Evolutionary conservation across 2,329 filamentous ascomycete species (phyloP).

Genomic region (Paraphoma sp.): DNA sequence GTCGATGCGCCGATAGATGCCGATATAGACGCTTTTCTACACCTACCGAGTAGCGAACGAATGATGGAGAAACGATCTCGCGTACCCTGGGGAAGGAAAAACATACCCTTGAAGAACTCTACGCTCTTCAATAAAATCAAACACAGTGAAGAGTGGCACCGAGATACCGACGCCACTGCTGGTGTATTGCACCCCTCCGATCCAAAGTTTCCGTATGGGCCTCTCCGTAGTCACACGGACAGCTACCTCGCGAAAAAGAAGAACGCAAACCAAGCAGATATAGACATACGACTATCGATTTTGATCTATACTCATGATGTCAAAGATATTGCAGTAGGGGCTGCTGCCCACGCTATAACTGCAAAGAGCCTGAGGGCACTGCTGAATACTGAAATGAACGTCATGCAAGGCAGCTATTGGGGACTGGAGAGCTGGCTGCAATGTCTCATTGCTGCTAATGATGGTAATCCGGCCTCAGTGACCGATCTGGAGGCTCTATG

Average conservation of each 20-base stretch:
- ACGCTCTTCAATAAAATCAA: constrained; percentile 31
- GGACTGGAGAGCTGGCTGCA: constrained; percentile 37
- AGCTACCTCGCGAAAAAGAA: constrained; percentile 41
- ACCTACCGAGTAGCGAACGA: constrained; percentile 8
- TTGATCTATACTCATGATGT: constrained; percentile 27
- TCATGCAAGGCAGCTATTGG: constrained; percentile 35
- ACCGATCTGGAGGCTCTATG: constrained; percentile 36
- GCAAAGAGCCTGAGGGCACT: constrained; percentile 26
- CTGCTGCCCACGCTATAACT: constrained; percentile 38
- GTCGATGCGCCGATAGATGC: too few relatives aligned
- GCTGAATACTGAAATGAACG: constrained; percentile 31
- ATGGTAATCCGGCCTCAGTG: constrained; percentile 27
- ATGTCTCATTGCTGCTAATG: constrained; percentile 37
- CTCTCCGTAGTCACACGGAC: constrained; percentile 32
- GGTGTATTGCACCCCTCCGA: constrained; percentile 32
- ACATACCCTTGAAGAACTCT: constrained; percentile 16
- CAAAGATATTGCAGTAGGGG: constrained; percentile 39
- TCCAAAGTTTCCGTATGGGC: constrained; percentile 28
- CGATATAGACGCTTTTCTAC: constrained; percentile 4
- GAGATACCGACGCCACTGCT: constrained; percentile 30
- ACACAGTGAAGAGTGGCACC: constrained; percentile 39
- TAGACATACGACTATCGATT: constrained; percentile 25
- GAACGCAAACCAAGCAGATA: constrained; percentile 30
- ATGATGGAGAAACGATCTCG: constrained; percentile 12
- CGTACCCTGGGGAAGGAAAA: constrained; percentile 19